Evolutionary conservation across 305 asterid species (phyloP).

Genomic region (Fraxinus greggii): DNA sequence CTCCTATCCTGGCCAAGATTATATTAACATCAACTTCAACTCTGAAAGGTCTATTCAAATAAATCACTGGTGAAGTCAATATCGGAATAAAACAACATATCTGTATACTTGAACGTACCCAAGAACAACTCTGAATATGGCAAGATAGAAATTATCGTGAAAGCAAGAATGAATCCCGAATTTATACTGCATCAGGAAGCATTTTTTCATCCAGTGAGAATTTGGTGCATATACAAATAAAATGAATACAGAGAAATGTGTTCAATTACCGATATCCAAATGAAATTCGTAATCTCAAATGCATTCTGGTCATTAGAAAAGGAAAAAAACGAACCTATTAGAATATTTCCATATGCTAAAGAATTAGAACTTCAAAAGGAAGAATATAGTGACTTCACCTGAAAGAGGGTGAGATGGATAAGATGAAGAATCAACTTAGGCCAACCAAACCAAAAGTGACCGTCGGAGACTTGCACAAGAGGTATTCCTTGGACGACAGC

Average conservation of each 20-base stretch:
- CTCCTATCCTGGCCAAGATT: constrained; percentile 43
- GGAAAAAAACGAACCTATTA: neutral
- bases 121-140: constrained; percentile 55
- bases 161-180: constrained; percentile 85
- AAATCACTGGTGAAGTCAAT: neutral
- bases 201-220: neutral
- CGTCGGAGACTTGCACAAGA: constrained; percentile 81
- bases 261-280: constrained; percentile 78
- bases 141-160: constrained; percentile 50
- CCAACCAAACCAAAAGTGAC: constrained; percentile 70
- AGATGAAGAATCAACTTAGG: constrained; percentile 64
- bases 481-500: constrained; percentile 90
- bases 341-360: neutral
- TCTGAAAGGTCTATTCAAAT: neutral
- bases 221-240: neutral
- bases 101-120: constrained; percentile 46
- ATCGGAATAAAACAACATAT: neutral
- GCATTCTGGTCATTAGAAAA: constrained; percentile 63
- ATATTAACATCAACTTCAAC: neutral
- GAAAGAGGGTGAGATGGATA: constrained; percentile 77
- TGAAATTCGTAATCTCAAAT: constrained; percentile 85
- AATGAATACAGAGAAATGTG: neutral
- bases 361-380: neutral
- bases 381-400: constrained; percentile 35
- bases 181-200: constrained; percentile 61